Percentiles rank a stretch among this genome's conserved stretches.
Evolutionary conservation across 164 flowering plant genomes (phyloP).

Genomic region (Pachysandra terminalis): DNA sequence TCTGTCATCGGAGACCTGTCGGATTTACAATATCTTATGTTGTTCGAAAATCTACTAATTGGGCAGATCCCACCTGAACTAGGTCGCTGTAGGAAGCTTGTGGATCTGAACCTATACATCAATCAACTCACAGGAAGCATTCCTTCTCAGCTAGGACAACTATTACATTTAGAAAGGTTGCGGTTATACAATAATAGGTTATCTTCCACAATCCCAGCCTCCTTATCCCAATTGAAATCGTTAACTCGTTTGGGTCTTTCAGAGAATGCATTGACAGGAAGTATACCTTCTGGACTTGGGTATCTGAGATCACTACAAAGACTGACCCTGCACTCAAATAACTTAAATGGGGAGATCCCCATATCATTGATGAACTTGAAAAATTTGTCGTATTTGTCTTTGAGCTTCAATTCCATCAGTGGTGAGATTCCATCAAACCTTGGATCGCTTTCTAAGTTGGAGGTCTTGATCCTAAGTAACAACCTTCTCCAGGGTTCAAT

Average conservation of each 20-base stretch:
- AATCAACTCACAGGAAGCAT: conserved; percentile 53
- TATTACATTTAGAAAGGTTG: conserved; percentile 33
- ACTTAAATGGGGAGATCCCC: conserved; percentile 56
- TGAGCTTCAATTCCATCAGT: conserved; percentile 42
- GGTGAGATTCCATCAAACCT: conserved; percentile 55
- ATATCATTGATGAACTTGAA: conserved; percentile 43
- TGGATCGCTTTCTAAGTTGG: conserved; percentile 50
- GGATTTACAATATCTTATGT: conserved; percentile 34
- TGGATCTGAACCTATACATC: conserved; percentile 31
- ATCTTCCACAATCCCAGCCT: conserved; percentile 50
- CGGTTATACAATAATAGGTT: conserved; percentile 40
- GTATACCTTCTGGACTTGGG: conserved; percentile 49
- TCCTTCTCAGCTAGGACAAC: conserved; percentile 54
- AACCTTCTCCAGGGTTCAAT: conserved; percentile 58
- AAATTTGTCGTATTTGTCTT: conserved; percentile 38
- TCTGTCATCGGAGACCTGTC: conserved; percentile 48
- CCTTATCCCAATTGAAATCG: conserved; percentile 36
- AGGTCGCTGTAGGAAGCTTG: conserved; percentile 48
- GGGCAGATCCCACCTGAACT: conserved; percentile 62
- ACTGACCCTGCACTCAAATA: conserved; percentile 54
- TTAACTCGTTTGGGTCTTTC: conserved; percentile 54
- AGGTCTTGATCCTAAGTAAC: conserved; percentile 28
- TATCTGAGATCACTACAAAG: conserved; percentile 39
- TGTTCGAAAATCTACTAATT: conserved; percentile 37
- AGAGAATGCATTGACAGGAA: conserved; percentile 46